phyloP scores from a whole-genome alignment of 2,329 filamentous ascomycete species.

The Venturia asperata region DNA sequence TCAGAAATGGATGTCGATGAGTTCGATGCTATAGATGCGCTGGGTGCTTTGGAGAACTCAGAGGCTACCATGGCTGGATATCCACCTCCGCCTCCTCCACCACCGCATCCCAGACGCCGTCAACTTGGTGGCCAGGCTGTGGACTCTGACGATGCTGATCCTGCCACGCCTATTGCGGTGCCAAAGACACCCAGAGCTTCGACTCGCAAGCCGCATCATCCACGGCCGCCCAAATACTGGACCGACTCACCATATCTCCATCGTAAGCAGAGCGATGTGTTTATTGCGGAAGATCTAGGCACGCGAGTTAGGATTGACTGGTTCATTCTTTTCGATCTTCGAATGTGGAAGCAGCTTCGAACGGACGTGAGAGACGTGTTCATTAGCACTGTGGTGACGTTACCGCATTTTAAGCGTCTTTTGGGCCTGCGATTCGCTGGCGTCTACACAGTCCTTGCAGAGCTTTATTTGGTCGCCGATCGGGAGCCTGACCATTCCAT shows the following conservation, averaged over 20 bases:
- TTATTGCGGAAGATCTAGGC: constrained; percentile 78
- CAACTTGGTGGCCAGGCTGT: constrained; percentile 47
- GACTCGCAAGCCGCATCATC: constrained; percentile 41
- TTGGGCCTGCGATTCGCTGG: constrained; percentile 90
- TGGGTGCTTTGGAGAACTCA: constrained; percentile 64
- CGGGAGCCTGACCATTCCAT: constrained; percentile 96
- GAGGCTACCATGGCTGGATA: constrained; percentile 75
- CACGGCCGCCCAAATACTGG: constrained; percentile 76
- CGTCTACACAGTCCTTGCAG: constrained; percentile 85
- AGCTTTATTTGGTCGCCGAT: constrained; percentile 92
- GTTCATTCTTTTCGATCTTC: constrained; percentile 86
- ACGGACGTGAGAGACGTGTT: constrained; percentile 88
- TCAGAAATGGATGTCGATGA: constrained; percentile 45
- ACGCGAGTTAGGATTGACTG: constrained; percentile 86
- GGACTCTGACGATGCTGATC: constrained; percentile 66
- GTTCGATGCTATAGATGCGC: constrained; percentile 51
- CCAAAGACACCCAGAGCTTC: constrained; percentile 68
- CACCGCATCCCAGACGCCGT: constrained; percentile 41
- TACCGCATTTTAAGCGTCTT: constrained; percentile 92
- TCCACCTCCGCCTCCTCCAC: constrained; percentile 57
- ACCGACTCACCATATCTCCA: constrained; percentile 70
- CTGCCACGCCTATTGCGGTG: constrained; percentile 58
- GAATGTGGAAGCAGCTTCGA: constrained; percentile 93
- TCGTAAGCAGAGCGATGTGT: constrained; percentile 53
- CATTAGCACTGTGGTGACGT: constrained; percentile 90